Evolutionary conservation across 306 rosid species (phyloP).

Genomic region (Medicago arabica): DNA sequence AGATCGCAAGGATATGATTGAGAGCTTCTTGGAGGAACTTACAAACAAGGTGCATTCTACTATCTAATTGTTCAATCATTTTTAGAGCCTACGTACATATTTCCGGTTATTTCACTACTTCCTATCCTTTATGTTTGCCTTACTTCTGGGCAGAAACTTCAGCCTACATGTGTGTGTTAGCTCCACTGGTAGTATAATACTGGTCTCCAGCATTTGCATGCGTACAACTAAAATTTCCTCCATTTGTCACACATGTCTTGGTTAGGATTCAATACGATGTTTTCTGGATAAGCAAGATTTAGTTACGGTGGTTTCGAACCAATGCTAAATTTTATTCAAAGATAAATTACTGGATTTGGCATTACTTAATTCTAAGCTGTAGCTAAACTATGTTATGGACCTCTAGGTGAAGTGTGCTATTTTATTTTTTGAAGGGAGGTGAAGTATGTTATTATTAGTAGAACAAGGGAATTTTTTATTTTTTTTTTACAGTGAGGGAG

Average conservation of each 20-base stretch:
- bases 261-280: slow-evolving; percentile 15
- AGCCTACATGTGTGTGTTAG: slow-evolving; percentile 26
- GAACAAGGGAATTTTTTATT: background rate
- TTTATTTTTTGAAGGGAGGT: too few species aligned
- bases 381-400: slow-evolving; percentile 7
- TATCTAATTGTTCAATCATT: slow-evolving; percentile 33
- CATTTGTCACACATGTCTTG: background rate
- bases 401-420: slow-evolving; percentile 9
- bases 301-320: slow-evolving; percentile 21
- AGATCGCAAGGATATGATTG: slow-evolving; percentile 86
- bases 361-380: slow-evolving; percentile 14
- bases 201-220: slow-evolving; percentile 22
- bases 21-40: slow-evolving; percentile 76
- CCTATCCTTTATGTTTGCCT: background rate
- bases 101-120: slow-evolving; percentile 33
- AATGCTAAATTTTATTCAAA: slow-evolving; percentile 1
- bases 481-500: background rate
- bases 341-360: slow-evolving; percentile 19
- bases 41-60: slow-evolving; percentile 59
- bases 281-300: slow-evolving; percentile 20
- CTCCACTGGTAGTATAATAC: slow-evolving; percentile 7
- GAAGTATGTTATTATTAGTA: slow-evolving; percentile 23
- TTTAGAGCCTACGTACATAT: slow-evolving; percentile 22
- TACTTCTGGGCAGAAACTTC: slow-evolving; percentile 24
- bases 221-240: background rate